Conservation (phyloP, 257 asterid species). For the Salvia hispanica region DNA sequence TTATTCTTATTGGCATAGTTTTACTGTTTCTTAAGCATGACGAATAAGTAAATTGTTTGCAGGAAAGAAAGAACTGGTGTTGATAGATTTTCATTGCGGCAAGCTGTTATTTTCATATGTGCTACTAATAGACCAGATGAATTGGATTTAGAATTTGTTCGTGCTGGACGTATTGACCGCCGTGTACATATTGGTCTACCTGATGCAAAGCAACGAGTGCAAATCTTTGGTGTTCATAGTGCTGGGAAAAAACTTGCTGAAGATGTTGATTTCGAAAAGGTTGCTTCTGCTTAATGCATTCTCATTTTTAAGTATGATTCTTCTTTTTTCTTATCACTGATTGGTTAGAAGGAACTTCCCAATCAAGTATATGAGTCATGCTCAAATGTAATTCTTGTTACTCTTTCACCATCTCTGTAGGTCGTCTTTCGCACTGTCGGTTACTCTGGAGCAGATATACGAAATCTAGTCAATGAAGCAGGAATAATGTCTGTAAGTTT, state of each 20-base stretch:
- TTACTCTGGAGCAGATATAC: slow-evolving; percentile 96
- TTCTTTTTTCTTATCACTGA: slow-evolving; percentile 9
- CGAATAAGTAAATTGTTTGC: slow-evolving; percentile 33
- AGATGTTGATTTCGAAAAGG: slow-evolving; percentile 90
- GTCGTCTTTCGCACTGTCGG: slow-evolving; percentile 98
- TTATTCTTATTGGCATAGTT: slow-evolving; percentile 12
- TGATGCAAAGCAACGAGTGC: slow-evolving; percentile 89
- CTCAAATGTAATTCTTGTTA: slow-evolving; percentile 16
- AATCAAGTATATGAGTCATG: slow-evolving; percentile 5
- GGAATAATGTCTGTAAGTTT: slow-evolving; percentile 95
- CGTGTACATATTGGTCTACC: slow-evolving; percentile 94
- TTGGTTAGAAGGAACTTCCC: slow-evolving; percentile 24
- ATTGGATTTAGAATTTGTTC: slow-evolving; percentile 81
- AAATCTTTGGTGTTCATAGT: slow-evolving; percentile 95
- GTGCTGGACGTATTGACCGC: slow-evolving; percentile 92
- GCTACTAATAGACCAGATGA: slow-evolving; percentile 99
- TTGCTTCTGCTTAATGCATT: slow-evolving; percentile 35
- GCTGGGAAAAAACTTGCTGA: slow-evolving; percentile 80
- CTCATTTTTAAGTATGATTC: slow-evolving; percentile 3
- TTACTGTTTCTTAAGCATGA: slow-evolving; percentile 18
- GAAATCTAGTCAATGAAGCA: slow-evolving; percentile 94
- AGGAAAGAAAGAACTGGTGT: slow-evolving; percentile 87
- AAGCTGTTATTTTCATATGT: slow-evolving; percentile 91
- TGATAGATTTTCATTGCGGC: slow-evolving; percentile 87
- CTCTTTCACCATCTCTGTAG: slow-evolving; percentile 50